Conservation (phyloP, 306 rosid species). For the Cotoneaster glaucophyllus region DNA sequence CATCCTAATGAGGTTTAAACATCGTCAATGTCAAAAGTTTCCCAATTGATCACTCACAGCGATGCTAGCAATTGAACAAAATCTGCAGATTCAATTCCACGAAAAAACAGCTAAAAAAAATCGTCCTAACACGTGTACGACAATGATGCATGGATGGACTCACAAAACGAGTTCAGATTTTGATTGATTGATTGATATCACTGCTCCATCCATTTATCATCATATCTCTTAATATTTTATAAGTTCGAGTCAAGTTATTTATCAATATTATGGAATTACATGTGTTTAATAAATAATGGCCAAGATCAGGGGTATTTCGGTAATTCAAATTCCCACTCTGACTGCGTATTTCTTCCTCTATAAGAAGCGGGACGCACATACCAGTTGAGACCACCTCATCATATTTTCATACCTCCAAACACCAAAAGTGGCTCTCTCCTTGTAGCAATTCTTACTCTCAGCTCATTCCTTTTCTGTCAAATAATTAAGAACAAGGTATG, state of each 20-base stretch:
- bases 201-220: conserved; percentile 1
- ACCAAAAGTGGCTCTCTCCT: not conserved
- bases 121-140: conserved; percentile 51
- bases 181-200: conserved; percentile 10
- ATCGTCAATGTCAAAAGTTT: not conserved
- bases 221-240: not conserved
- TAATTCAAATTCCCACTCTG: conserved; percentile 9
- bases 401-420: not conserved
- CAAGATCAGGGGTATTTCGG: conserved; percentile 38
- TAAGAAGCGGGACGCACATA: conserved; percentile 20
- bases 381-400: conserved; percentile 16
- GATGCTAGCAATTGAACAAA: not conserved
- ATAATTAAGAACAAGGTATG: not conserved
- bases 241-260: conserved; percentile 1
- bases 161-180: not conserved
- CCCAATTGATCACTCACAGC: not conserved
- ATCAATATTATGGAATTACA: conserved; percentile 20
- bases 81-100: not conserved
- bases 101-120: not conserved
- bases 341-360: conserved; percentile 35
- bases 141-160: conserved; percentile 5
- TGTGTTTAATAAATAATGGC: conserved; percentile 6
- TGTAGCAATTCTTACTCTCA: not conserved
- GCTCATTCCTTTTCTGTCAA: not conserved
- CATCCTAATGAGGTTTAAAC: not conserved